Percentiles rank a stretch among this genome's conserved stretches.
These are phyloP conservation scores for Tetraselmis striata DNA, from an alignment of 139 green algal species.

Conservation along the genomic window DNA sequence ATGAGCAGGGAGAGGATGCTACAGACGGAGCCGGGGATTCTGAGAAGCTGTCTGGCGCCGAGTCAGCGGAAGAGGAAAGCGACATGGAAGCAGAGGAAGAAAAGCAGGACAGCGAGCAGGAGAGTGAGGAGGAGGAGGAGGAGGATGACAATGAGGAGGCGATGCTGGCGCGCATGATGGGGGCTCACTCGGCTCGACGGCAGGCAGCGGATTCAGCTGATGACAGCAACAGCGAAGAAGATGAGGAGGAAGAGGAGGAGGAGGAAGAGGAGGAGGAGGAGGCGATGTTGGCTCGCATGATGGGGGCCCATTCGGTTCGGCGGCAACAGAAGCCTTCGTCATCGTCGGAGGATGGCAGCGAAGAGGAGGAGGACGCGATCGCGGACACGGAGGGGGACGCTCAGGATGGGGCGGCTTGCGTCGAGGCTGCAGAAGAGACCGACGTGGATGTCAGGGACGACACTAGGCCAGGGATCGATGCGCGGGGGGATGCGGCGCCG, in stretches of 20 bases:
- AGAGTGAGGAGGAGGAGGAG: constrained; percentile 23
- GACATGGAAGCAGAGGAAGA: neutral
- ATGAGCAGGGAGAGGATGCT: neutral
- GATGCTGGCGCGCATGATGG: constrained; percentile 3
- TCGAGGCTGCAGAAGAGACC: too few relatives aligned
- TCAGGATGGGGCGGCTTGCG: too few relatives aligned
- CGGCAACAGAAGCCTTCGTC: neutral
- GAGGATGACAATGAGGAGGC: constrained; percentile 28
- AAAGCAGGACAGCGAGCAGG: constrained; percentile 8
- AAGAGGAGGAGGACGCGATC: constrained; percentile 13
- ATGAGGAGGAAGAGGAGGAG: constrained; percentile 34
- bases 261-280: constrained; percentile 48
- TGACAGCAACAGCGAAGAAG: constrained; percentile 11
- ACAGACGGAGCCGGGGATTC: neutral
- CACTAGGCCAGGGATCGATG: too few relatives aligned
- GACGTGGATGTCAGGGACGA: too few relatives aligned
- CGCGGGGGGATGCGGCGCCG: constrained; percentile 10
- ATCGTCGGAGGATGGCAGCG: neutral
- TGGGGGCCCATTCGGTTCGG: constrained; percentile 19
- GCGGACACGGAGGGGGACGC: too few relatives aligned
- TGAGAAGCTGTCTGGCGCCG: too few relatives aligned
- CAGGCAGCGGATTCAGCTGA: neutral
- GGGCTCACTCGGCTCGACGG: neutral
- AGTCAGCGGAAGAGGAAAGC: constrained; percentile 9
- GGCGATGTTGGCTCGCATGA: constrained; percentile 46